phyloP scores from a whole-genome alignment of 768 basidiomycete genomes.

The Hysterangium stoloniferum region DNA sequence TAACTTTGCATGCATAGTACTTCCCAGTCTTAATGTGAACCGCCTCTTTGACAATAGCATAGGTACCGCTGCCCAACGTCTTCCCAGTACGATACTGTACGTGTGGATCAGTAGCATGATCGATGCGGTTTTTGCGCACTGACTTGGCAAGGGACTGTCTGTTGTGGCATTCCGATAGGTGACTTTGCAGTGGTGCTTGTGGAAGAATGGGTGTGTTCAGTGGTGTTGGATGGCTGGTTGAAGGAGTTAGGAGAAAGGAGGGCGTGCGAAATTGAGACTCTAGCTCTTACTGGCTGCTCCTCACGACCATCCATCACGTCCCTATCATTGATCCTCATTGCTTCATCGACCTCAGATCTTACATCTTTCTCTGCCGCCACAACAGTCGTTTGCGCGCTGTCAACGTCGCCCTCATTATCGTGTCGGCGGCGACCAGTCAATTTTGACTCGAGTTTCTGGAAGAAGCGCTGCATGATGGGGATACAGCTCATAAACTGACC shows the following conservation, averaged over 20 bases:
- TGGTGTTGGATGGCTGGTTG: not conserved
- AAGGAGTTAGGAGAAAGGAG: not conserved
- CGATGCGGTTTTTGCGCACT: not conserved
- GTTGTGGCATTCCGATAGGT: not conserved
- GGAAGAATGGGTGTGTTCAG: not conserved
- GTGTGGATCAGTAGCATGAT: not conserved
- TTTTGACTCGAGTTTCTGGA: not conserved
- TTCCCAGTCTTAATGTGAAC: conserved; percentile 88
- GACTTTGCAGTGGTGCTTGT: not conserved
- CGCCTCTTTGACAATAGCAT: conserved; percentile 93
- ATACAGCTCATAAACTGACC: too few relatives aligned
- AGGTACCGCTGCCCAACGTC: conserved; percentile 86
- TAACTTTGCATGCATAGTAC: conserved; percentile 98
- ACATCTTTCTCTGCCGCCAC: too few relatives aligned
- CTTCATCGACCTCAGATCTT: not conserved
- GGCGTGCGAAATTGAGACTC: not conserved
- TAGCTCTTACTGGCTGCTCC: not conserved
- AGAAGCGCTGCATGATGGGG: conserved; percentile 2
- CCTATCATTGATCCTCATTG: not conserved
- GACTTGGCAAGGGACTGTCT: conserved; percentile 15
- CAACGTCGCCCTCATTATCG: not conserved
- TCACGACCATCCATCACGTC: not conserved
- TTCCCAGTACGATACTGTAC: conserved; percentile 81
- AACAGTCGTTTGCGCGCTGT: too few relatives aligned
- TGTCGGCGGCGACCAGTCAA: not conserved